phyloP scores from a whole-genome alignment of 2,329 filamentous ascomycete species.

The Phoma sp. region DNA sequence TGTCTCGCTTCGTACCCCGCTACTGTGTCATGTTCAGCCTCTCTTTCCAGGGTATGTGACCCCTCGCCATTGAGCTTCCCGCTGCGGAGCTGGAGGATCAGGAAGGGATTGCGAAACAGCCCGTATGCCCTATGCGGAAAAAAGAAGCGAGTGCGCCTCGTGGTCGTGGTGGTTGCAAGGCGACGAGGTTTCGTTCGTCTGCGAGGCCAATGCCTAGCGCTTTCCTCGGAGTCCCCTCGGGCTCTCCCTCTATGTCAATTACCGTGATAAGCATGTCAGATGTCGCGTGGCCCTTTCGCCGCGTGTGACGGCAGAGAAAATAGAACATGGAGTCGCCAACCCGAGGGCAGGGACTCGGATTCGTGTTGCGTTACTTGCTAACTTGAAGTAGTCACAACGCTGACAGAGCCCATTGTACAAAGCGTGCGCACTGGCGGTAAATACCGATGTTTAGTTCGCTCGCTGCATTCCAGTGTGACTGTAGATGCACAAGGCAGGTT shows the following conservation, averaged over 20 bases:
- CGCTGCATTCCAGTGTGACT: conserved; percentile 2
- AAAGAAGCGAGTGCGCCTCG: conserved; percentile 10
- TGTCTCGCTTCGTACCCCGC: conserved; percentile 24
- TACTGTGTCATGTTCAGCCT: conserved; percentile 24
- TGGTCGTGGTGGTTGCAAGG: background rate
- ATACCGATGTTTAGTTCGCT: conserved; percentile 4
- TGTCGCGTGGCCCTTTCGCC: conserved; percentile 2
- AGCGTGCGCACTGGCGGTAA: conserved; percentile 11
- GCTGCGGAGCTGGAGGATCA: conserved; percentile 8
- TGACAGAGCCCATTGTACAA: conserved; percentile 6
- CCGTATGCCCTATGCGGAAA: conserved; percentile 5
- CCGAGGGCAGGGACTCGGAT: conserved; percentile 18
- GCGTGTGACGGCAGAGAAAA: background rate
- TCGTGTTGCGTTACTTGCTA: conserved; percentile 10
- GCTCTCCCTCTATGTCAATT: background rate
- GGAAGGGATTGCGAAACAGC: conserved; percentile 12
- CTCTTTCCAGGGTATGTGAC: background rate
- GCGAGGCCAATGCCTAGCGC: background rate
- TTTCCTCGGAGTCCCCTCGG: background rate
- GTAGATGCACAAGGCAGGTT: conserved; percentile 12
- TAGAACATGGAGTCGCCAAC: conserved; percentile 10
- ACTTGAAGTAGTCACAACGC: conserved; percentile 3
- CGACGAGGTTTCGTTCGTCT: background rate
- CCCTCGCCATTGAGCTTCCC: conserved; percentile 14
- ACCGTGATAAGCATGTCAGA: conserved; percentile 2